A percentile compares a stretch with the other conserved stretches of the same genome.
Conservation (phyloP, 2,329 filamentous ascomycete genomes). For the Colletotrichum zoysiae region DNA sequence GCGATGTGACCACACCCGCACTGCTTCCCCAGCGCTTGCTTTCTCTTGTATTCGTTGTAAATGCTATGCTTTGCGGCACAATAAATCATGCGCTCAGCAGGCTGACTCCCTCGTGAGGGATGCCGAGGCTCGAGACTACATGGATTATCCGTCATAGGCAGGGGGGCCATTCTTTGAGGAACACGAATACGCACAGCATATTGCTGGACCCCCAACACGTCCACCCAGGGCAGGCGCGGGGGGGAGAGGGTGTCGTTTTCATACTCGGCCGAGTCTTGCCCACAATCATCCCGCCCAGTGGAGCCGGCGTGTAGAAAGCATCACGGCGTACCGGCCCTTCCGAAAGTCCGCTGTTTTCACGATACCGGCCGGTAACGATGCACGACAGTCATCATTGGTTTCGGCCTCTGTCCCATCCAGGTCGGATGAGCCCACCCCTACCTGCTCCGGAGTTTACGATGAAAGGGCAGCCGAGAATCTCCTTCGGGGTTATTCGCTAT, state of each 20-base stretch:
- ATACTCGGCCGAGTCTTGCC: conserved; percentile 27
- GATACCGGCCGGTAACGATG: conserved; percentile 33
- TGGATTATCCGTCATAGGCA: conserved; percentile 11
- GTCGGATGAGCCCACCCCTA: conserved; percentile 2
- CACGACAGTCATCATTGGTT: conserved; percentile 14
- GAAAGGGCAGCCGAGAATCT: conserved; percentile 10
- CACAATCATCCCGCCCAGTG: conserved; percentile 6
- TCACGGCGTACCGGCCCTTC: conserved; percentile 21
- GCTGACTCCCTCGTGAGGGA: not conserved
- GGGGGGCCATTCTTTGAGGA: not conserved
- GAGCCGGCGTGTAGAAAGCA: not conserved
- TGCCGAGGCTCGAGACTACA: not conserved
- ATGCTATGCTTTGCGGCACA: not conserved
- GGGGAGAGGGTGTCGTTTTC: not conserved
- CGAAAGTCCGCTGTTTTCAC: conserved; percentile 26
- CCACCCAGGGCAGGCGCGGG: not conserved
- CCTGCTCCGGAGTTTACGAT: not conserved
- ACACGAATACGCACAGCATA: conserved; percentile 29
- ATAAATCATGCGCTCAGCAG: not conserved
- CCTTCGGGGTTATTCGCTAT: not conserved
- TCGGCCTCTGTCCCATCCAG: conserved; percentile 21
- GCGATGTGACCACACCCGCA: not conserved
- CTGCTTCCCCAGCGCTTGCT: conserved; percentile 1
- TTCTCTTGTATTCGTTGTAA: not conserved
- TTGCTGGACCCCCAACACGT: not conserved